Evolutionary conservation across 345 rosid genomes (phyloP), one percentile per base, ranked within the genome.

Genomic region (Syzygium jambos): DNA sequence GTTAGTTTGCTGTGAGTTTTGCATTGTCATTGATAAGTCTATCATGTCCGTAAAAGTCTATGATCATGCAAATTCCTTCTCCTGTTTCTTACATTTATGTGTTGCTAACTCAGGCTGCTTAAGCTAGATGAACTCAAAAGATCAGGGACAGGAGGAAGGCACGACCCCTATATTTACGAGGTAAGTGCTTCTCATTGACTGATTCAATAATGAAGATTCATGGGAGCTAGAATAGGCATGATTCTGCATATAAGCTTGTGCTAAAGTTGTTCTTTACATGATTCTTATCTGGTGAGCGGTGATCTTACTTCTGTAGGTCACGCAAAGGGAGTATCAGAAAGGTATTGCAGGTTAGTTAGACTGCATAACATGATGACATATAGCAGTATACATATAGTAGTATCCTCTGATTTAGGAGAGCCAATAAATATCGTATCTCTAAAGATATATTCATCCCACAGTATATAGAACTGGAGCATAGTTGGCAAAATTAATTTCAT

Each of bases 71-170:
- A 9, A 19, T 73, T 73, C 82, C 82, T 73, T 19, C 21, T 73
- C 27, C 15, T 38, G 82, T 38, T 73, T 38, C 82, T 73, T 43
- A 73, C 7, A 27, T 0, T 19, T 19, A 11, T 38, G 27, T 2
- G 27, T 38, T 2, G 22, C 82, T 73, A 23, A 12, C 84, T 78
- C 92, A 97, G 99, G 93, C 84, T 96, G 91, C 87, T 96, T 86
- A 95, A 90, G 91, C 88, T 52, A 89, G 94, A 91, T 43, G 93
- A 94, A 87, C 91, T 96, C 89, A 95, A 92, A 88, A 94, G 99
- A 93, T 93, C 91, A 19, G 98, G 99, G 46, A 86, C 91, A 16
- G 98, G 99, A 86, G 99, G 98, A 85, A 95, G 95, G 57, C 90
- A 78, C 52, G 95, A 95, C 88, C 99, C 98, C 8, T 97, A 90